Percentiles rank a stretch among this genome's conserved stretches.
phyloP scores from a whole-genome alignment of 139 green algal species.

The Nannochloris sp. region DNA sequence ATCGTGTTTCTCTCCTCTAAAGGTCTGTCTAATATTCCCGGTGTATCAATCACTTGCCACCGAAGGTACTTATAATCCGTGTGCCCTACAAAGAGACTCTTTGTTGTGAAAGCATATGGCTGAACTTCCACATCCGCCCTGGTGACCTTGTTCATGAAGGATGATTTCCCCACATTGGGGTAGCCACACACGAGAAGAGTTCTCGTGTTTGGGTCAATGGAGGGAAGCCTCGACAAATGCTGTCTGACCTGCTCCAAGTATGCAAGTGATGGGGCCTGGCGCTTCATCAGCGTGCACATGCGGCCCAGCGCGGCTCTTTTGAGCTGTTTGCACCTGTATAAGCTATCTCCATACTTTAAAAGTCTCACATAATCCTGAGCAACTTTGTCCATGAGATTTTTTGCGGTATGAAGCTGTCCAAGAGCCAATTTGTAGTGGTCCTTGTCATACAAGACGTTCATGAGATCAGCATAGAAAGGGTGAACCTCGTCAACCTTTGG shows the following conservation, averaged over 20 bases:
- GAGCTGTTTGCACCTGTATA: constrained; percentile 98
- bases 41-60: constrained; percentile 93
- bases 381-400: constrained; percentile 89
- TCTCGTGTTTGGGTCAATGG: constrained; percentile 96
- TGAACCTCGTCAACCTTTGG: constrained; percentile 98
- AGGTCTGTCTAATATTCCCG: constrained; percentile 94
- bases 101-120: constrained; percentile 95
- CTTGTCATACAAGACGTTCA: constrained; percentile 99
- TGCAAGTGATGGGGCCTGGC: constrained; percentile 73
- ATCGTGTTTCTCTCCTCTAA: constrained; percentile 99
- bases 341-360: constrained; percentile 97
- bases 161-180: constrained; percentile 97
- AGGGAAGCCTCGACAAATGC: constrained; percentile 94
- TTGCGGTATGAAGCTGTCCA: constrained; percentile 88
- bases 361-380: constrained; percentile 95
- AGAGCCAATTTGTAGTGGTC: constrained; percentile 99
- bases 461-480: constrained; percentile 95
- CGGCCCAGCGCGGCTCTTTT: constrained; percentile 93
- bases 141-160: constrained; percentile 97
- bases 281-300: constrained; percentile 99
- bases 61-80: constrained; percentile 98
- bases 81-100: constrained; percentile 95
- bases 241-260: constrained; percentile 99
- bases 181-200: constrained; percentile 96
- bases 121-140: constrained; percentile 98